Evolutionary conservation across 257 asterid species (phyloP), one percentile per base, ranked within the genome.

Genomic region (Capsicum baccatum): DNA sequence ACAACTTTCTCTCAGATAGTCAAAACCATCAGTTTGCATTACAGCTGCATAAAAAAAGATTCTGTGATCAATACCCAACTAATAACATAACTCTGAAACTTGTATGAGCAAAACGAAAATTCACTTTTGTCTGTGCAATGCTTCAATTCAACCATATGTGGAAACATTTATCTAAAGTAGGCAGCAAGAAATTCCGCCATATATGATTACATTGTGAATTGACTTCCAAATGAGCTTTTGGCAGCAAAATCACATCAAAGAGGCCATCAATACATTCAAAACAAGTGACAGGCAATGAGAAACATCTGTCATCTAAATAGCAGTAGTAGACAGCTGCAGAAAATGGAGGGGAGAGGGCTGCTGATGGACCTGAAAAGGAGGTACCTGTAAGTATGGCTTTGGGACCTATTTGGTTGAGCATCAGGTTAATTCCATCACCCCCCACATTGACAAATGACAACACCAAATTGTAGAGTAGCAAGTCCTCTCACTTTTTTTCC

Each of bases 11-110:
- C 91, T 94, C 81, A 97, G 86, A 91, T 97, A 95, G 56, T 91
- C 97, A 68, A 93, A 97, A 33, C 98, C 98, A 52, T 97, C 98
- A 0, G 98, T 92, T 88, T 97, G 98, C 99, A 96, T 95, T 52
- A 96, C 99, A 85, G 99, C 99, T 96, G 97, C 92, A 86, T 60
- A 66, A 59, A 82, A 39, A 82, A 33, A 71, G 83, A 81, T 57
- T 55, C 44, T 76, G n/a, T 5, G 70, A 54, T 68, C 19, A 78
- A 82, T 63, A 50, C 81, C 81, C 54, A 5, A 68, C 47, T 37
- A 21, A 71, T 63, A 63, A 50, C 12, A 63, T n/a, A 82, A 35
- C 42, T 69, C 79, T 13, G 21, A 47, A 39, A 80, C 19, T 37
- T 60, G 42, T 12, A 39, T n/a, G 42, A 37, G 58, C 14, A 15